A percentile compares a stretch with the other conserved stretches of the same genome.
Conservation (phyloP, 352 stramenopile genomes). For the Peronospora farinosa region DNA sequence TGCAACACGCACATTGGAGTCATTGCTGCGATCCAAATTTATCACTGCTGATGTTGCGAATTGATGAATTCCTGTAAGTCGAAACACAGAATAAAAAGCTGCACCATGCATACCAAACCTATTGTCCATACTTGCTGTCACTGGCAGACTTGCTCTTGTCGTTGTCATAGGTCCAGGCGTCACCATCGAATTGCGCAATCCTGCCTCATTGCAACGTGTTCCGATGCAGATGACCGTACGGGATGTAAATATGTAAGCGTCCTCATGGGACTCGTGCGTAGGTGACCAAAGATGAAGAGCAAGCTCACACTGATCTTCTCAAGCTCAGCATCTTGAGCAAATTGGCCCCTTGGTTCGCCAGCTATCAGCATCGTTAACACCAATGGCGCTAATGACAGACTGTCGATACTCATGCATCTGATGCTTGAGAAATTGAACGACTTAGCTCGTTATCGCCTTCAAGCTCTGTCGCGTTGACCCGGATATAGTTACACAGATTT, state of each 20-base stretch:
- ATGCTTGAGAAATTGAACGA: slow-evolving; percentile 63
- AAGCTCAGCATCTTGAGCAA: slow-evolving; percentile 64
- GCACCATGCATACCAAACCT: slow-evolving; percentile 33
- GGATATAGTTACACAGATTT: slow-evolving; percentile 52
- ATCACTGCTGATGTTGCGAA: slow-evolving; percentile 48
- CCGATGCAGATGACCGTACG: no score
- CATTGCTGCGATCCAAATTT: slow-evolving; percentile 38
- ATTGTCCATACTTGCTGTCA: slow-evolving; percentile 65
- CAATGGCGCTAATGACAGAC: slow-evolving; percentile 18
- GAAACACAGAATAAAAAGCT: background rate
- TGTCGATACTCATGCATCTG: slow-evolving; percentile 61
- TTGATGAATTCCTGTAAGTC: slow-evolving; percentile 43
- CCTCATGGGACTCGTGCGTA: slow-evolving; percentile 90
- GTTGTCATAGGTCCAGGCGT: slow-evolving; percentile 58
- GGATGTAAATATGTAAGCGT: no score
- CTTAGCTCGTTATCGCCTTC: slow-evolving; percentile 57
- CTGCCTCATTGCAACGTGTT: slow-evolving; percentile 61
- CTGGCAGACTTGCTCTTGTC: slow-evolving; percentile 35
- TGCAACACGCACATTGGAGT: slow-evolving; percentile 44
- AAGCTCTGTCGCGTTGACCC: slow-evolving; percentile 58
- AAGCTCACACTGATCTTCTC: slow-evolving; percentile 84
- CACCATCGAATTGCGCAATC: slow-evolving; percentile 72
- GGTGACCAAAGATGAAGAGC: slow-evolving; percentile 88
- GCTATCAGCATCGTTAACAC: slow-evolving; percentile 17
- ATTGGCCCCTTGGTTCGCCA: slow-evolving; percentile 75